A percentile compares a stretch with the other conserved stretches of the same genome.
Evolutionary conservation across 257 asterid genomes (phyloP).

Genomic region (Fraxinus excelsior): DNA sequence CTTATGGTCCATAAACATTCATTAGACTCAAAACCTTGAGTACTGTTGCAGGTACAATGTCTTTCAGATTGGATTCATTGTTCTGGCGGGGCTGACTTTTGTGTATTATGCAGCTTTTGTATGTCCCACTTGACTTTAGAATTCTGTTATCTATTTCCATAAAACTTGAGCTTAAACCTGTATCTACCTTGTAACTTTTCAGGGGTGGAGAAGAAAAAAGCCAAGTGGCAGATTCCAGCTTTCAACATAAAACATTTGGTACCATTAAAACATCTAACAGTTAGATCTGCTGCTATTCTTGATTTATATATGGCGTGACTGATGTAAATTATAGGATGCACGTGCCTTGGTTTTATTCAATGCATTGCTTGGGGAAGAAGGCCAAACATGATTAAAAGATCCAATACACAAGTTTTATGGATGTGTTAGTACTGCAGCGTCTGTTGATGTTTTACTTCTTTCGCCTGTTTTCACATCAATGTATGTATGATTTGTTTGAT

Average conservation of each 20-base stretch:
- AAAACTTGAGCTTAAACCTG: conserved; percentile 18
- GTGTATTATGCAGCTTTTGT: conserved; percentile 87
- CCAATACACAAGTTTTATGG: conserved; percentile 25
- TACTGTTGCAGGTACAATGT: conserved; percentile 77
- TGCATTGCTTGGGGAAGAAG: conserved; percentile 35
- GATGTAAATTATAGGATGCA: conserved; percentile 31
- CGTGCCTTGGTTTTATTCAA: conserved; percentile 39
- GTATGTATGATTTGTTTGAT: conserved; percentile 54
- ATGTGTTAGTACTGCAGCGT: conserved; percentile 36
- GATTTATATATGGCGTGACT: conserved; percentile 27
- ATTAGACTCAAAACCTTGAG: conserved; percentile 6
- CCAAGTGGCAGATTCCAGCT: conserved; percentile 85
- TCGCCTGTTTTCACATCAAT: conserved; percentile 33
- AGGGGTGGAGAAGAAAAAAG: conserved; percentile 91
- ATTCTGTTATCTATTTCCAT: not conserved
- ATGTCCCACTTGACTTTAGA: conserved; percentile 33
- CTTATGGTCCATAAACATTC: not conserved
- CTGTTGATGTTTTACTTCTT: conserved; percentile 29
- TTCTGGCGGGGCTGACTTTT: conserved; percentile 90
- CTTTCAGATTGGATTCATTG: conserved; percentile 88
- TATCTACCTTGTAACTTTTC: conserved; percentile 16
- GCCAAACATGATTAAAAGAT: conserved; percentile 27
- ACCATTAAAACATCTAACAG: conserved; percentile 25
- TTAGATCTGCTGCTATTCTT: conserved; percentile 25
- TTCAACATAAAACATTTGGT: conserved; percentile 51